Base-by-base conservation (phyloP, 176 grass and related monocot genomes). In the Eleusine coracana region DNA sequence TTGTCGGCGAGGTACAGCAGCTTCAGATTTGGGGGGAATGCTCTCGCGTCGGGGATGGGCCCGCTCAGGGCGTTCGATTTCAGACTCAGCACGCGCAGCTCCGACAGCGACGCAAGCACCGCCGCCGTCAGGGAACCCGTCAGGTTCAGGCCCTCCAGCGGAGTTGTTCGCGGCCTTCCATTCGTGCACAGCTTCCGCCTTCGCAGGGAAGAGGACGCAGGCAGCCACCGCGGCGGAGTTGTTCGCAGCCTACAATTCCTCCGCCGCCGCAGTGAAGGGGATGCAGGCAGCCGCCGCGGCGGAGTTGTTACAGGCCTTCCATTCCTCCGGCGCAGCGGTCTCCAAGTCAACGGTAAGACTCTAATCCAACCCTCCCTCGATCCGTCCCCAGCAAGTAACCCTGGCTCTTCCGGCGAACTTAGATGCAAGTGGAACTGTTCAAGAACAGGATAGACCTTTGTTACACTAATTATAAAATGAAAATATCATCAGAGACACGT, bases 51-150 rank as follows among this genome's bases (percentile, higher is more conserved):
- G 3, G 96, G 96, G 70, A 98, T 88, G 83, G 87, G 41, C 8
- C 96, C 96, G 25, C 87, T 83, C 51, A 98, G 89, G 10, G 64
- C 76, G 85, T 98, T 98, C 56, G 93, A 88, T 82, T 87, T 95
- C 69, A 98, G 83, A 76, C 96, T 98, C 65, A 98, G 93, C 23
- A 98, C 96, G 14, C 96, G 96, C 5, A 98, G 93, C 80, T 95
- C 76, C 71, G 80, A 73, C 60, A 98, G 89, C 37, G 87, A 85
- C 7, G 87, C 81, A 23, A 98, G 85, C 68, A 95, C 77, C 49
- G 65, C n/a, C n/a, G n/a, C n/a, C n/a, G n/a, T 80, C 15, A 98
- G 85, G 38, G 85, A 7, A 4, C 93, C 96, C 0, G 87, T 98
- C 58, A 98, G 92, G 84, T 93, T 93, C 74, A 95, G 79, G 77